Conservation (phyloP, 108 stramenopile species). For the Cyclotella baltica region DNA sequence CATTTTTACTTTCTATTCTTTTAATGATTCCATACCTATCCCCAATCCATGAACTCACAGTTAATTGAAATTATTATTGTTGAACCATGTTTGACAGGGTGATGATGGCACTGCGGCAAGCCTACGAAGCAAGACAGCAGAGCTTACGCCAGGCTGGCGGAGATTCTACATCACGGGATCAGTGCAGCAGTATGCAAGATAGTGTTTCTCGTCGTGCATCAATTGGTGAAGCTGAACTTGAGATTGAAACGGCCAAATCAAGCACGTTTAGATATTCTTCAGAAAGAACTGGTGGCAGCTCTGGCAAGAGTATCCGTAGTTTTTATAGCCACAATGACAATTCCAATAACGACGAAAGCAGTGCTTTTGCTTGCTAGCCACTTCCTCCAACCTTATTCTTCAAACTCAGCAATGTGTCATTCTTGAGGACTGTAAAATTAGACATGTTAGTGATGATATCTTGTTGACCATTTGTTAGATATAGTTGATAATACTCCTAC, state of each 20-base stretch:
- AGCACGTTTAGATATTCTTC: not conserved
- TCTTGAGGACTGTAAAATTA: too few species aligned
- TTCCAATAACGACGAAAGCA: conserved; percentile 1
- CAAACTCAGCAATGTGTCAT: not conserved
- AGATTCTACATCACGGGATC: not conserved
- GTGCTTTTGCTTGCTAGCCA: conserved; percentile 6
- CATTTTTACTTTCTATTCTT: too few species aligned
- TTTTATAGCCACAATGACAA: conserved; percentile 11
- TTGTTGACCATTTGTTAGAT: too few species aligned
- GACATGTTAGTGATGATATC: too few species aligned
- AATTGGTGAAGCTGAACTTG: not conserved
- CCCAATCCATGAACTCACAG: too few species aligned
- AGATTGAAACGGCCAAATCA: not conserved
- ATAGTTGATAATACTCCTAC: too few species aligned
- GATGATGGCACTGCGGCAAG: conserved; percentile 13
- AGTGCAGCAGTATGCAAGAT: not conserved
- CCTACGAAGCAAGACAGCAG: conserved; percentile 4
- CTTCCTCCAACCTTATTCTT: not conserved
- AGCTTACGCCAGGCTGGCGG: not conserved
- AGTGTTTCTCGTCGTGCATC: not conserved
- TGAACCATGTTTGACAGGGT: too few species aligned
- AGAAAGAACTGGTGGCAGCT: not conserved
- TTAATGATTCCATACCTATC: too few species aligned
- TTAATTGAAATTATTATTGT: too few species aligned
- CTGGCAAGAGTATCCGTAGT: not conserved